These are phyloP conservation scores for Pseudozyma tsukubaensis DNA, from an alignment of 1,284 basidiomycete genomes.

Conservation along the genomic window DNA sequence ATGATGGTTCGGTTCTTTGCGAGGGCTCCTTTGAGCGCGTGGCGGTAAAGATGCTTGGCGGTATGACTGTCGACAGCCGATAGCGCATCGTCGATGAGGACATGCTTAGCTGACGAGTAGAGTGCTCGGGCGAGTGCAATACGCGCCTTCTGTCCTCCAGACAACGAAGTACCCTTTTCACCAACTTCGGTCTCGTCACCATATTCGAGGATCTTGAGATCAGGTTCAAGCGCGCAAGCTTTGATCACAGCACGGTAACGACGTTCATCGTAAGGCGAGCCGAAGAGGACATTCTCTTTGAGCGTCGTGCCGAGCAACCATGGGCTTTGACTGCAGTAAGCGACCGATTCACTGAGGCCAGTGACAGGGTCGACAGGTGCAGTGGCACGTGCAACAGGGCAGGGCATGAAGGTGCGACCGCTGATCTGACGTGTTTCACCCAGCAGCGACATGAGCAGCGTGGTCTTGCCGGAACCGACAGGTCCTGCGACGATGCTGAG, in stretches of 20 bases:
- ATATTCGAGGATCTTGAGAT: conserved; percentile 91
- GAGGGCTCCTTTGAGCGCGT: conserved; percentile 77
- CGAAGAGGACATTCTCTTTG: conserved; percentile 93
- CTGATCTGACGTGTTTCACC: conserved; percentile 72
- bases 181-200: conserved; percentile 93
- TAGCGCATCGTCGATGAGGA: conserved; percentile 90
- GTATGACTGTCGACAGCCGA: conserved; percentile 91
- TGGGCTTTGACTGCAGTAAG: conserved; percentile 92
- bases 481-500: conserved; percentile 77
- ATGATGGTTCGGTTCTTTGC: conserved; percentile 78
- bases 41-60: conserved; percentile 78
- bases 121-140: conserved; percentile 80
- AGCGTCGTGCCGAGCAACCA: conserved; percentile 94
- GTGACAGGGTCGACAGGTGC: conserved; percentile 70
- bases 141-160: conserved; percentile 94
- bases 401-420: conserved; percentile 73
- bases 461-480: conserved; percentile 72
- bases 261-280: conserved; percentile 80
- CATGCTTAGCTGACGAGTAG: conserved; percentile 86
- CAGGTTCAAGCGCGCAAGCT: conserved; percentile 82
- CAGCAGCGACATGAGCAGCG: conserved; percentile 74
- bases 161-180: conserved; percentile 77
- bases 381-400: conserved; percentile 69
- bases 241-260: conserved; percentile 83
- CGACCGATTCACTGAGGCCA: conserved; percentile 79